Evolutionary conservation across 2,329 filamentous ascomycete genomes (phyloP).

Genomic region (Ophiostoma novo-ulmi): DNA sequence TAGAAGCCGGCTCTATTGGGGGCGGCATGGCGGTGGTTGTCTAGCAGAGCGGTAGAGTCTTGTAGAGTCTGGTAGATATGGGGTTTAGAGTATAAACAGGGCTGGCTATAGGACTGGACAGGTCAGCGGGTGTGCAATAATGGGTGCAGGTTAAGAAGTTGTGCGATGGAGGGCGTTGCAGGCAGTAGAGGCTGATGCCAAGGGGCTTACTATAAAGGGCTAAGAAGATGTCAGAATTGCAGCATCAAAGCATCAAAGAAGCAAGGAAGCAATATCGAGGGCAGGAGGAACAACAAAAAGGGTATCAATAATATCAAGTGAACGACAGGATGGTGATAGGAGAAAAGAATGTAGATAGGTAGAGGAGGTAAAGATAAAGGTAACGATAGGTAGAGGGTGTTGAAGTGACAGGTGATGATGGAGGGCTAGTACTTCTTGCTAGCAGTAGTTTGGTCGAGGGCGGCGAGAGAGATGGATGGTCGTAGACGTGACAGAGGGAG

Average conservation of each 20-base stretch:
- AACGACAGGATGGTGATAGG: not conserved
- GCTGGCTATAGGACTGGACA: not conserved
- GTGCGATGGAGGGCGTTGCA: not conserved
- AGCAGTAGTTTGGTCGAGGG: not conserved
- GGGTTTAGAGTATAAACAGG: not conserved
- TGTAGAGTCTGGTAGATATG: not conserved
- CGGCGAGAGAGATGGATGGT: not conserved
- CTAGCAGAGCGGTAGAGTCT: too few species aligned
- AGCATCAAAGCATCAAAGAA: not conserved
- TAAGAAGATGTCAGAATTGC: not conserved
- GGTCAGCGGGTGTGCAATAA: not conserved
- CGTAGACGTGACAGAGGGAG: not conserved
- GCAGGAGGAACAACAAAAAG: not conserved
- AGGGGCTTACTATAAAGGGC: not conserved
- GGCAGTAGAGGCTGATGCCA: not conserved
- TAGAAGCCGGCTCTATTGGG: constrained; percentile 2
- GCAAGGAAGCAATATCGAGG: not conserved
- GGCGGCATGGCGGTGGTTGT: not conserved
- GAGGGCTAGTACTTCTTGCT: not conserved
- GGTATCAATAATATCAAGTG: not conserved
- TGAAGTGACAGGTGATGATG: not conserved
- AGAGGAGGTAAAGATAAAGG: not conserved
- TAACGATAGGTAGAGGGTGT: not conserved
- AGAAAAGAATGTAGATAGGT: not conserved
- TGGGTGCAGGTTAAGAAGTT: too few species aligned